Conservation (phyloP, 495 filamentous ascomycete genomes). For the Podospora pseudopauciseta region DNA sequence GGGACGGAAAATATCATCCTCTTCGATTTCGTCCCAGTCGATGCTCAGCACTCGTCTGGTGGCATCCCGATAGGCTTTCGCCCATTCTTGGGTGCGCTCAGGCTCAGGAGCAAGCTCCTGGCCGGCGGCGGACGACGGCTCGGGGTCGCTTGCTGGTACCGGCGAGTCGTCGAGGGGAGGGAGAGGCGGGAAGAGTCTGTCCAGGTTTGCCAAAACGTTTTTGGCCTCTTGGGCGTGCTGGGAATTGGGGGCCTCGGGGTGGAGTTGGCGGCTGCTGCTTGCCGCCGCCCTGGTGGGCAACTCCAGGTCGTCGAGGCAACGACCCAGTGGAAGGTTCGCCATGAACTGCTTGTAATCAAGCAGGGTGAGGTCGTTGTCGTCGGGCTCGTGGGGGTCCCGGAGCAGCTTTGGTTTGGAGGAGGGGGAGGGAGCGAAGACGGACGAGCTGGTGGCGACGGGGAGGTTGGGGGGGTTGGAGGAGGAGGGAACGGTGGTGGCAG, state of each 20-base stretch:
- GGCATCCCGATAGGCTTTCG: conserved; percentile 19
- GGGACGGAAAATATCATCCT: not conserved
- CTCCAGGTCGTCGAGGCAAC: conserved; percentile 24
- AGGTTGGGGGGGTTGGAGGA: not conserved
- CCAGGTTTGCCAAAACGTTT: not conserved
- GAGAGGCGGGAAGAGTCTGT: not conserved
- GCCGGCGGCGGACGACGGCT: not conserved
- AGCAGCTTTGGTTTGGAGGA: not conserved
- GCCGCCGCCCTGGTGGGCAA: not conserved
- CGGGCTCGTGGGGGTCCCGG: not conserved
- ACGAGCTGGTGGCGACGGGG: not conserved
- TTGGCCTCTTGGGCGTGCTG: not conserved
- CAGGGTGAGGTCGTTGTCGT: conserved; percentile 24
- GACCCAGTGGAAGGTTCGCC: conserved; percentile 24
- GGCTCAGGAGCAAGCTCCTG: not conserved
- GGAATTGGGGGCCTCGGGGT: not conserved
- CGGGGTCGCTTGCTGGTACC: not conserved
- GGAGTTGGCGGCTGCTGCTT: not conserved
- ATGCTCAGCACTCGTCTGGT: conserved; percentile 23
- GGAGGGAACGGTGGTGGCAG: not conserved
- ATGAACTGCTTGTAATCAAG: conserved; percentile 30
- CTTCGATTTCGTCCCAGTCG: conserved; percentile 19
- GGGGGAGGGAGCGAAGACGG: not conserved
- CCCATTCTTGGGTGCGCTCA: conserved; percentile 1
- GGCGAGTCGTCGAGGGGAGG: not conserved